A percentile compares a stretch with the other conserved stretches of the same genome.
Evolutionary conservation across 2,329 filamentous ascomycete species (phyloP).

Genomic region (Truncatella angustata): DNA sequence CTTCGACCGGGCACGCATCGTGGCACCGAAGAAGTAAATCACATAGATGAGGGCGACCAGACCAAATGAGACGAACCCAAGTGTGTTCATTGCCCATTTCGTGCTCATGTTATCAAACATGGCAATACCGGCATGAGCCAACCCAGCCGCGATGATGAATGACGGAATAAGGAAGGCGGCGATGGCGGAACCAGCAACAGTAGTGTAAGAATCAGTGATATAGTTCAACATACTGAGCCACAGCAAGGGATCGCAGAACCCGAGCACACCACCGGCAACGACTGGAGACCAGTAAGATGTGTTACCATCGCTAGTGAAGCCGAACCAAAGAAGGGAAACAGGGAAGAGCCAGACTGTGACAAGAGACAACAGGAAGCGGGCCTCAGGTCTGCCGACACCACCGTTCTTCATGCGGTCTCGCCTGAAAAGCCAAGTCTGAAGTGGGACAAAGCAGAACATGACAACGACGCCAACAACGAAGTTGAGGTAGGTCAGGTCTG

Average conservation of each 20-base stretch:
- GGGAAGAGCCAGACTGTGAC: conserved; percentile 42
- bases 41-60: conserved; percentile 38
- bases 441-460: conserved; percentile 39
- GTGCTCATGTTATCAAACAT: conserved; percentile 36
- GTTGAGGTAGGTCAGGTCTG: conserved; percentile 40
- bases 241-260: conserved; percentile 39
- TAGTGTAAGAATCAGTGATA: conserved; percentile 40
- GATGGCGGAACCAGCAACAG: conserved; percentile 38
- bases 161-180: conserved; percentile 41
- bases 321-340: conserved; percentile 40
- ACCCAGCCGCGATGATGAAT: conserved; percentile 38
- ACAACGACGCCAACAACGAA: conserved; percentile 39
- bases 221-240: conserved; percentile 43
- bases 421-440: conserved; percentile 39
- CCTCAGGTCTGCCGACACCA: conserved; percentile 35
- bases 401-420: conserved; percentile 33
- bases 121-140: conserved; percentile 37
- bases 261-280: conserved; percentile 36
- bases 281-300: conserved; percentile 39
- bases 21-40: conserved; percentile 37
- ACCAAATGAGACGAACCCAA: conserved; percentile 37
- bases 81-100: conserved; percentile 38
- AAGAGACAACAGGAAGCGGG: conserved; percentile 38
- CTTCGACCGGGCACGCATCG: conserved; percentile 30
- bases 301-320: conserved; percentile 37